Base-by-base conservation (phyloP, 768 basidiomycete species). In the Rhodotorula sphaerocarpa region DNA sequence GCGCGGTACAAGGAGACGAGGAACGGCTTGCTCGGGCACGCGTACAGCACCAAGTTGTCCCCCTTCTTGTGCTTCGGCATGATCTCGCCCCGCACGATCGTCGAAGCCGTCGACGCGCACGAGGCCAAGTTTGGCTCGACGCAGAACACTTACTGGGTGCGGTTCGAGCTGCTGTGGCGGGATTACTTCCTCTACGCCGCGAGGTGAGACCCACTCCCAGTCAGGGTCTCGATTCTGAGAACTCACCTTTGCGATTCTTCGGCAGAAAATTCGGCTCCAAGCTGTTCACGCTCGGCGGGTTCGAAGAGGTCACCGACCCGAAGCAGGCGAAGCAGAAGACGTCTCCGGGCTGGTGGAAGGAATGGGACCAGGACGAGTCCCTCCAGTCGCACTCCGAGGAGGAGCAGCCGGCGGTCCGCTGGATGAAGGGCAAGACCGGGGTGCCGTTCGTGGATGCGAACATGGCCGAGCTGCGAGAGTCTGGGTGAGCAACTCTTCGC, bases 1-100 rank as follows among this genome's bases (percentile, higher is more conserved):
- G 62, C 70, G 41, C 69, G 50, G 31, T 78, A 78, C 71, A 78
- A 78, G 73, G 69, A 72, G 58, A 78, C 77, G 20, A 55, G 78
- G 41, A 78, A 78, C 61, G 72, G 77, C 0, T 56, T 79, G 30
- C 57, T 77, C 14, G 79, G 79, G 0, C 73, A 75, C 55, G 76
- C 73, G 18, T 78, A 76, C 70, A 76, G 75, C 50, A 78, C 78
- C 43, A 79, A 79, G 66, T 72, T 79, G 36, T 76, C 76, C 0
- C 72, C 73, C 0, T 78, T 75, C 71, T 70, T 79, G n/a, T 71
- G 71, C 11, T 61, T 77, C n/a, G 79, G 73, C 14, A 65, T 64
- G 48, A 44, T 74, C 43, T 69, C 70, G 42, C 71, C 74, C 5
- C 57, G 70, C 2, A 41, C 59, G 53, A 55, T 75, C 41, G 51